Conservation (phyloP, 345 rosid genomes). For the Pistacia vera region DNA sequence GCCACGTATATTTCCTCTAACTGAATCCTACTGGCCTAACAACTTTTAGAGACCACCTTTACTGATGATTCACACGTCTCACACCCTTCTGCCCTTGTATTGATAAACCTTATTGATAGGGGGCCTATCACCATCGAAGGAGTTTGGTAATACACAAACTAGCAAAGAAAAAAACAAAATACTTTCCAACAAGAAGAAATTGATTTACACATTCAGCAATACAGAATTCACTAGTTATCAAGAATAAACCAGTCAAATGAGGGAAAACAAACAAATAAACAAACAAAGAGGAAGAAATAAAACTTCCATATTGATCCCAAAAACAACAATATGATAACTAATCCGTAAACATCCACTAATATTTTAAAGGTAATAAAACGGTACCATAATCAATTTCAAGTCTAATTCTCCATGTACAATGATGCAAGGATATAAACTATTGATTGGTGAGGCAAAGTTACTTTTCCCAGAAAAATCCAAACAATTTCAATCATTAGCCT, state of each 20-base stretch:
- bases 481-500: background rate
- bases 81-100: too few relatives aligned
- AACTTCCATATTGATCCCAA: too few relatives aligned
- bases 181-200: too few relatives aligned
- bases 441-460: too few relatives aligned
- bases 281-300: background rate
- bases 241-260: background rate
- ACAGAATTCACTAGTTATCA: background rate
- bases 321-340: background rate
- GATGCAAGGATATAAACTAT: background rate
- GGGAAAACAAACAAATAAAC: background rate
- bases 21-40: too few relatives aligned
- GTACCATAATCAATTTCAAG: conserved; percentile 47
- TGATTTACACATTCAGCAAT: background rate
- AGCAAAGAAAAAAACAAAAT: too few relatives aligned
- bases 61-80: too few relatives aligned
- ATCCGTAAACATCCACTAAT: background rate
- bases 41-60: too few relatives aligned
- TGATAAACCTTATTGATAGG: too few relatives aligned
- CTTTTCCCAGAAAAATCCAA: background rate
- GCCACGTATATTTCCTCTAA: too few relatives aligned
- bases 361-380: background rate
- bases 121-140: too few relatives aligned
- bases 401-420: background rate
- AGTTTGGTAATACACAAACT: too few relatives aligned